Evolutionary conservation across 305 asterid genomes (phyloP), one percentile per base, ranked within the genome.

Genomic region (Solanum hybrid): DNA sequence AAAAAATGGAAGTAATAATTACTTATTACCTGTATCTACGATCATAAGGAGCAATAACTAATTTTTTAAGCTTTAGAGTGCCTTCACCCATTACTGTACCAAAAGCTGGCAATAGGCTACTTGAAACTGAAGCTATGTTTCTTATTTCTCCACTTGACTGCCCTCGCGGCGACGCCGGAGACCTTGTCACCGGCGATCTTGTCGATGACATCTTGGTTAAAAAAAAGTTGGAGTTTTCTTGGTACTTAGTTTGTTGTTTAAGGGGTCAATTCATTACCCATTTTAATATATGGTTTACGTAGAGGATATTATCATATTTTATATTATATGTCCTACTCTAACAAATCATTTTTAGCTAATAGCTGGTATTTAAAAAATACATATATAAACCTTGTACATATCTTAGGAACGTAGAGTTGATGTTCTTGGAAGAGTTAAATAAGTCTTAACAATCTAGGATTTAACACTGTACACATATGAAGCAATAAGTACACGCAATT

Each of bases 41-140:
- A 89, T 96, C 98, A 91, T 93, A 94, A 15, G 98, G 98, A 27
- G 97, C 98, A 91, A 96, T 91, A 37, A 95, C 92, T 89, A 90
- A 94, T 94, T 79, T 91, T 20, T 89, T 90, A 89, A 94, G 90
- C n/a, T 86, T 89, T 4, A 91, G 34, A 57, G 93, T 89, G 78
- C 95, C 95, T 89, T 97, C 98, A 76, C 95, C 97, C 65, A 95
- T 92, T 41, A 94, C 93, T 78, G 95, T 96, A 81, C 99, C 98
- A 84, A 96, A 97, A 91, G 98, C 98, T 77, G 98, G 98, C 95
- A 97, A 90, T 79, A 97, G 93, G 89, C 98, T 97, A 94, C 98
- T 96, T 31, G 99, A 95, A 89, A 97, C 95, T 7, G 99, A 96
- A 9, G 98, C 94, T 17, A 96, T 90, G 93, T 97, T 96, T 86